Evolutionary conservation across 2,329 filamentous ascomycete species (phyloP).

Genomic region (Xylaria arbuscula): DNA sequence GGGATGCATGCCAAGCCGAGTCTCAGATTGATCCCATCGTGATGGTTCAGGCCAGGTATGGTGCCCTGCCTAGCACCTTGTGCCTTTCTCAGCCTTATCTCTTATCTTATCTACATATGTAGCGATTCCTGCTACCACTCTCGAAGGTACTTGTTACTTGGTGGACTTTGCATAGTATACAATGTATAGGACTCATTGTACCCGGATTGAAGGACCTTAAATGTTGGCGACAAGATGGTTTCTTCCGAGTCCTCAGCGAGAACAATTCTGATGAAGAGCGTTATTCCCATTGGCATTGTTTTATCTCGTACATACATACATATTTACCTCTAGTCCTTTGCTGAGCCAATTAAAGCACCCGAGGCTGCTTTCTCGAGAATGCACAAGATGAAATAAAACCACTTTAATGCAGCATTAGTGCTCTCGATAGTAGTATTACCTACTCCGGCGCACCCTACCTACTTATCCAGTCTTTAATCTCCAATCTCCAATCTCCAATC

Average conservation of each 20-base stretch:
- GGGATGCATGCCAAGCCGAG: constrained; percentile 1
- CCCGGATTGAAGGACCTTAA: no score
- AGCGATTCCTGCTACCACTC: neutral
- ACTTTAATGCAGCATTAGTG: neutral
- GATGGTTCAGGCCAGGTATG: neutral
- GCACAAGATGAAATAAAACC: neutral
- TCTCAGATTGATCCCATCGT: neutral
- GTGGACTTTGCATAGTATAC: no score
- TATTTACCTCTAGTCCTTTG: no score
- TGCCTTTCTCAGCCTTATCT: constrained; percentile 13
- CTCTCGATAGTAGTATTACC: no score
- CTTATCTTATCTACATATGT: constrained; percentile 21
- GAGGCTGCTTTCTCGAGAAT: neutral
- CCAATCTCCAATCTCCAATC: constrained; percentile 7
- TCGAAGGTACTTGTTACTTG: neutral
- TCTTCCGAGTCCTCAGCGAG: no score
- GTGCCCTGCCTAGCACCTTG: neutral
- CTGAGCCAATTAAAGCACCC: neutral
- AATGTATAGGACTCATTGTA: neutral
- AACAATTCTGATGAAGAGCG: no score
- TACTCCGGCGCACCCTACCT: neutral
- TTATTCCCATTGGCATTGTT: neutral
- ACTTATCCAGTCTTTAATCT: neutral
- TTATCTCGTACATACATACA: neutral
- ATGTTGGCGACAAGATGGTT: no score